These are phyloP conservation scores for Cordyceps cateniannulata DNA, from an alignment of 2,329 filamentous ascomycete genomes.

Conservation along the genomic window DNA sequence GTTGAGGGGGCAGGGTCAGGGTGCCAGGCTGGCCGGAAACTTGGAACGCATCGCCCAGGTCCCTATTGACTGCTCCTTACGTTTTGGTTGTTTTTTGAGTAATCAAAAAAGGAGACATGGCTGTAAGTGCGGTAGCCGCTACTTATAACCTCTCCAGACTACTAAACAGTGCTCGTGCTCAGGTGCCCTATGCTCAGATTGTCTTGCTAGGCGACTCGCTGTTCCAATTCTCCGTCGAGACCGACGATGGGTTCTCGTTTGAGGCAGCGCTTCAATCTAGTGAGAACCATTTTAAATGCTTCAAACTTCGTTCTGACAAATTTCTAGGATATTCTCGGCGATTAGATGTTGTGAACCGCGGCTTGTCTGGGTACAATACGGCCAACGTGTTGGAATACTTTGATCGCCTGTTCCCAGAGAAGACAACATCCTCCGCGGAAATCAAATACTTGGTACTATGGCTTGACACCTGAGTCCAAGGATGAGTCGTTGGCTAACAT, in stretches of 20 bases:
- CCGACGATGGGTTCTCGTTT: constrained; percentile 66
- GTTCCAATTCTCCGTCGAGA: constrained; percentile 59
- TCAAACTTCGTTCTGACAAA: not conserved
- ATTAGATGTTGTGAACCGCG: constrained; percentile 82
- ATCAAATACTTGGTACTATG: constrained; percentile 58
- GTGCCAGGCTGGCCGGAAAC: not conserved
- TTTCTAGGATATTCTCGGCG: constrained; percentile 63
- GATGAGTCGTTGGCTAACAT: constrained; percentile 17
- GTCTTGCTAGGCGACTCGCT: constrained; percentile 89
- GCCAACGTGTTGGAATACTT: constrained; percentile 65
- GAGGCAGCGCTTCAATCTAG: constrained; percentile 63
- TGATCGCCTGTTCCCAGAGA: constrained; percentile 63
- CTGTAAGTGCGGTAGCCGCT: constrained; percentile 15
- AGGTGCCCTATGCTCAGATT: constrained; percentile 61
- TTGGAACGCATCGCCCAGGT: not conserved
- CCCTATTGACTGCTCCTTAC: no score
- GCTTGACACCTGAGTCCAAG: not conserved
- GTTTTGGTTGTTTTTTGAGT: not conserved
- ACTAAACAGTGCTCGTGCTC: not conserved
- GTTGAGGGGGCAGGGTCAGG: not conserved
- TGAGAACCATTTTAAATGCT: constrained; percentile 23
- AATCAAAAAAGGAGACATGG: constrained; percentile 12
- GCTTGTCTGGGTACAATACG: constrained; percentile 82
- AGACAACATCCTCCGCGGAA: constrained; percentile 47
- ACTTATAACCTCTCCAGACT: not conserved